These are phyloP conservation scores for Paralagenidium karlingii DNA, from an alignment of 352 stramenopile genomes.

Conservation along the genomic window DNA sequence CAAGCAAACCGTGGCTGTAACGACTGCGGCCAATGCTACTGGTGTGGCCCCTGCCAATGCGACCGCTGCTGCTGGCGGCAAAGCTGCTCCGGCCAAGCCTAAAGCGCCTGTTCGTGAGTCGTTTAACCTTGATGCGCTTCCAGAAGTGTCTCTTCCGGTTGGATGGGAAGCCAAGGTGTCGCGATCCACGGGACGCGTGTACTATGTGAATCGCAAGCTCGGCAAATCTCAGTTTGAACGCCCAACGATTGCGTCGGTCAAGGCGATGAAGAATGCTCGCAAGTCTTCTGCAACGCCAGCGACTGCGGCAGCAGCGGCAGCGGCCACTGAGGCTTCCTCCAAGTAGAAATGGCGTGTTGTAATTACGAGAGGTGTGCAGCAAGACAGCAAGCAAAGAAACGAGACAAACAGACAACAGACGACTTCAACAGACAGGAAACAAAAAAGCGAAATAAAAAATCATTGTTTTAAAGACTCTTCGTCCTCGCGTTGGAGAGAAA, in stretches of 20 bases:
- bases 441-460: no score
- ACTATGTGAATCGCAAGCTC: slow-evolving; percentile 83
- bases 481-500: no score
- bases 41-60: neutral
- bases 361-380: no score
- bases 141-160: slow-evolving; percentile 64
- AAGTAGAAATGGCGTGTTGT: no score
- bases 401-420: no score
- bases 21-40: neutral
- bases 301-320: no score
- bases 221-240: slow-evolving; percentile 80
- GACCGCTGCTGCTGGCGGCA: slow-evolving; percentile 1
- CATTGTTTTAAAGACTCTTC: no score
- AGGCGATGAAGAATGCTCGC: slow-evolving; percentile 68
- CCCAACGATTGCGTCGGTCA: slow-evolving; percentile 72
- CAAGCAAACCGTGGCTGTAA: slow-evolving; percentile 10
- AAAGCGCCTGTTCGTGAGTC: slow-evolving; percentile 62
- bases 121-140: slow-evolving; percentile 75
- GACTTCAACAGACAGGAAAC: no score
- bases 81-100: slow-evolving; percentile 22
- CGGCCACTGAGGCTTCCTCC: no score
- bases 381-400: no score
- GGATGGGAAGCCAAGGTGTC: slow-evolving; percentile 83
- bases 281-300: slow-evolving; percentile 35
- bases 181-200: slow-evolving; percentile 72